A percentile compares a stretch with the other conserved stretches of the same genome.
Evolutionary conservation across 768 basidiomycete species (phyloP).

Genomic region (Albatrellus ellisii): DNA sequence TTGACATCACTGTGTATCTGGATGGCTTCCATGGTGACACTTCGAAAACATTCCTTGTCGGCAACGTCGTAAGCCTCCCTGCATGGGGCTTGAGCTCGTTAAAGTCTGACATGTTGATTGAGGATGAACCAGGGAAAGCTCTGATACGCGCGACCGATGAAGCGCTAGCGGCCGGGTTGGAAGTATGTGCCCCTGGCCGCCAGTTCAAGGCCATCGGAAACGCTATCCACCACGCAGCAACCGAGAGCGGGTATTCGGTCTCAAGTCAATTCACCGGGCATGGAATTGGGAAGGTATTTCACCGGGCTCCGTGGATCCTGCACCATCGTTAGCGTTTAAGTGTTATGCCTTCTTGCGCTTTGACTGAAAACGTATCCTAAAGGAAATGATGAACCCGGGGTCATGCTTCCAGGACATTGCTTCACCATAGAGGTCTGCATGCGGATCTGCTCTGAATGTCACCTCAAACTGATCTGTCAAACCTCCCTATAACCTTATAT

Average conservation of each 20-base stretch:
- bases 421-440: slow-evolving; percentile 80
- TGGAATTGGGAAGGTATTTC: slow-evolving; percentile 76
- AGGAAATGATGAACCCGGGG: slow-evolving; percentile 77
- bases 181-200: slow-evolving; percentile 56
- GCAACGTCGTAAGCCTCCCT: slow-evolving; percentile 47
- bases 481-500: neutral
- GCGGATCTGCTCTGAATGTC: neutral
- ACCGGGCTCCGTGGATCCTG: slow-evolving; percentile 71
- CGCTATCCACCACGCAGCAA: slow-evolving; percentile 45
- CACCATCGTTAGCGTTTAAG: slow-evolving; percentile 48
- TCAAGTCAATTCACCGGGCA: slow-evolving; percentile 73
- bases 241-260: slow-evolving; percentile 38
- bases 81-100: neutral
- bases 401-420: slow-evolving; percentile 77
- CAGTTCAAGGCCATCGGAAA: slow-evolving; percentile 60
- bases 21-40: slow-evolving; percentile 87
- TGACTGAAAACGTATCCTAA: neutral
- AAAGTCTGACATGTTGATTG: neutral
- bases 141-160: slow-evolving; percentile 48
- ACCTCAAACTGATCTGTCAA: neutral
- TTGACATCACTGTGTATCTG: slow-evolving; percentile 80
- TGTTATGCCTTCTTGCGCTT: neutral
- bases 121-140: slow-evolving; percentile 62
- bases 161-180: slow-evolving; percentile 61
- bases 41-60: slow-evolving; percentile 72